Base-by-base conservation (phyloP, 768 basidiomycete genomes). In the Lentinus tigrinus region DNA sequence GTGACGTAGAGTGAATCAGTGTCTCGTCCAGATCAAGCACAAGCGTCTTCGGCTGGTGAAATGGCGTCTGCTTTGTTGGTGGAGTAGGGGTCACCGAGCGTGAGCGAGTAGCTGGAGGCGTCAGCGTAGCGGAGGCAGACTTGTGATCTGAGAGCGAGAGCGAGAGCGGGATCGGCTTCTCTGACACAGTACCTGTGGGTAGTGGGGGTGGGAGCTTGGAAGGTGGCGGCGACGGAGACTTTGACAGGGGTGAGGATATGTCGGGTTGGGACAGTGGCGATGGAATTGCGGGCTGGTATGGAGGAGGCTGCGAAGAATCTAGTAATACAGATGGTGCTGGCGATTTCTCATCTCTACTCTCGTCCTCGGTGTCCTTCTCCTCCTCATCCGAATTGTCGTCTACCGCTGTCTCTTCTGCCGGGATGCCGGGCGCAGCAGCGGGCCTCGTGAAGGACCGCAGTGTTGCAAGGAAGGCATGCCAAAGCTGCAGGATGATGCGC, bases 11-110 rank as follows among this genome's bases (percentile, higher is more conserved):
- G 70, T 99, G 97, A 57, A 98, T 98, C 47, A 99, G 85, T 0
- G 97, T 99, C 76, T 99, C 97, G 72, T 99, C 97, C 51, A 99
- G 80, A 75, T 99, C 97, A 43, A 99, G 85, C 28, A 99, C 95
- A 37, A 99, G 86, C 0, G 95, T 97, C 78, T 99, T 99, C 26
- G 85, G 94, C 31, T 85, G 78, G 65, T 88, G 88, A 62, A 96
- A 89, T 3, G 88, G 86, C 0, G 87, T 83, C 67, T 81, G 86
- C 63, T 84, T 82, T 13, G 79, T 63, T 17, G 72, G 63, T 23
- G 77, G 69, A n/a, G 76, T 60, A 14, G 72, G 54, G 23, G 61
- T 63, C 11, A 38, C 52, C 28, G 60, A 60, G 11, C 61, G 64
- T 8, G 64, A 60, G 14, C 54, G 52, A n/a, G 58, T 17, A 16